Base-by-base conservation (phyloP, 768 basidiomycete species). In the Podaxis sp. region DNA sequence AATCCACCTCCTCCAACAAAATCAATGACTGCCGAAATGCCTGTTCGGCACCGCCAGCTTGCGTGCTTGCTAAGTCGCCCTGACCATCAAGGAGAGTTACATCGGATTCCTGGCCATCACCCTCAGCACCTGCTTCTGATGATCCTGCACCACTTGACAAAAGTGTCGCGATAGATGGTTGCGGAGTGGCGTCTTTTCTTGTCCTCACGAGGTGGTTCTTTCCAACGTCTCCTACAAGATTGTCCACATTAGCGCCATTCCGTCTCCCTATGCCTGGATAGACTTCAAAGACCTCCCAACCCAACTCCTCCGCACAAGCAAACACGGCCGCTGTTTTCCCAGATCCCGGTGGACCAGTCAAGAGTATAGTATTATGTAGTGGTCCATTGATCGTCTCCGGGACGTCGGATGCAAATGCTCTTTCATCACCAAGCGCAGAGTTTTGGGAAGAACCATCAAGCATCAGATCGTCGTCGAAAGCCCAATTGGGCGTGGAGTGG, bases 241-340 rank as follows among this genome's bases (percentile, higher is more conserved):
- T 80, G 61, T 89, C 86, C 66, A 99, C 77, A 67, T 86, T 91
- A 25, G 86, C 79, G 5, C 91, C 92, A 63, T 85, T 91, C 38
- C 97, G 85, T 69, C 85, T 91, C n/a, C 95, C 95, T 56, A 96
- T 88, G 2, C 97, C 97, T 25, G 97, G 93, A 75, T 95, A 91
- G 12, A 98, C 94, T 73, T 99, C 97, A 69, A 98, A 97, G 12
- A 98, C 86, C 55, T 96, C 93, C 93, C 93, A 99, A 13, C 89
- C 93, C 37, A 99, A 80, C 75, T 99, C 96, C 58, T 88, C 85
- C 4, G 95, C 94, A 70, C 94, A 96, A 0, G 96, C 95, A 74
- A 97, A 95, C 2, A 97, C 90, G 22, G 93, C 84, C 1, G 93
- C 88, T 4, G 94, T 96, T 77, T 99, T 99, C 36, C 97, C 97